Evolutionary conservation across 1,284 basidiomycete genomes (phyloP).

Genomic region (Ceraceosorus guamensis): DNA sequence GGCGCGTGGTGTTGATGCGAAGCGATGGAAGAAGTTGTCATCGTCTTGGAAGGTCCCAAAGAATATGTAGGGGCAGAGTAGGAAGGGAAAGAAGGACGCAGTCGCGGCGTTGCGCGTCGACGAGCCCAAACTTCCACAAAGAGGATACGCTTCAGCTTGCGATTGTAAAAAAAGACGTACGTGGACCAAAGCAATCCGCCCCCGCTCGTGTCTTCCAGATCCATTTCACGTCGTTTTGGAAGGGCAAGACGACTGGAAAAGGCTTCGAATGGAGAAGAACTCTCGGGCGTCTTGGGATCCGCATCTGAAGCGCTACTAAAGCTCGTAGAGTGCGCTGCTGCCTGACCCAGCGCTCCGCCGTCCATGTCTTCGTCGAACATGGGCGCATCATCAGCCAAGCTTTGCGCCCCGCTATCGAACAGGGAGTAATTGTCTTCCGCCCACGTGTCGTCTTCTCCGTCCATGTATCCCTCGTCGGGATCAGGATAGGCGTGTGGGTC

Average conservation of each 20-base stretch:
- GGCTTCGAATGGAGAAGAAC: constrained; percentile 18
- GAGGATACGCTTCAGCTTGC: constrained; percentile 79
- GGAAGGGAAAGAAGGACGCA: constrained; percentile 4
- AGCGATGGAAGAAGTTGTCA: background rate
- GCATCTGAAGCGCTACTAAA: constrained; percentile 7
- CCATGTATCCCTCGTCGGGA: constrained; percentile 55
- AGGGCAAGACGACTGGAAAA: too few relatives aligned
- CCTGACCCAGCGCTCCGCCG: background rate
- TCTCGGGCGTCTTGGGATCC: constrained; percentile 57
- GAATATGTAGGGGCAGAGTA: constrained; percentile 1
- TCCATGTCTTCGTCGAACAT: constrained; percentile 43
- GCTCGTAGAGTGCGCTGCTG: too few relatives aligned
- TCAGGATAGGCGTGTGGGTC: constrained; percentile 72
- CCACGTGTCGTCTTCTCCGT: constrained; percentile 25
- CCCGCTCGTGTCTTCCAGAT: constrained; percentile 56
- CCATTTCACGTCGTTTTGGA: too few relatives aligned
- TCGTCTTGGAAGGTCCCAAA: constrained; percentile 10
- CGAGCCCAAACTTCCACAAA: constrained; percentile 77
- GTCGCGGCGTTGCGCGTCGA: background rate
- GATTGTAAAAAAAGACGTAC: constrained; percentile 95
- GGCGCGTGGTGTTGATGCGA: background rate
- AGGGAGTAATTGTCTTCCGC: constrained; percentile 21
- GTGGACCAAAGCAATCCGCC: constrained; percentile 90
- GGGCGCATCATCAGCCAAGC: constrained; percentile 28
- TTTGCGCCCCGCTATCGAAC: constrained; percentile 6